A percentile compares a stretch with the other conserved stretches of the same genome.
These are phyloP conservation scores for Heliamphora exappendiculata DNA, from an alignment of 148 eudicot species.

Conservation along the genomic window DNA sequence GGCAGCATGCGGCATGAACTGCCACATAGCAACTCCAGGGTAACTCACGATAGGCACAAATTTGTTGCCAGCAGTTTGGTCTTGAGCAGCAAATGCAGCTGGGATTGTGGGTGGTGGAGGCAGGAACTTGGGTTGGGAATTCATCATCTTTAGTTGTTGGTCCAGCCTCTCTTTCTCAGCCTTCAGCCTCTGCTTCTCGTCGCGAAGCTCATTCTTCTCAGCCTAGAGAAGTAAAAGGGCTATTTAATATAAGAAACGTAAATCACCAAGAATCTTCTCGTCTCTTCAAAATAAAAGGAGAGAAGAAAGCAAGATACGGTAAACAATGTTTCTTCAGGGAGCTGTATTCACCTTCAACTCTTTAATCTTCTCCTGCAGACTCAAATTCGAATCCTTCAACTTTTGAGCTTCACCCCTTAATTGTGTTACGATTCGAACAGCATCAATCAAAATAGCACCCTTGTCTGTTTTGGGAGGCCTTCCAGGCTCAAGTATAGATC, in stretches of 20 bases:
- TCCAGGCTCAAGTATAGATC: slow-evolving; percentile 61
- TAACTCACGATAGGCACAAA: slow-evolving; percentile 55
- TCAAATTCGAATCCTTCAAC: slow-evolving; percentile 57
- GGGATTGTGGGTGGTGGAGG: slow-evolving; percentile 50
- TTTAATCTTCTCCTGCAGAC: slow-evolving; percentile 61
- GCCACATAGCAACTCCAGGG: slow-evolving; percentile 86
- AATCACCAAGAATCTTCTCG: neutral
- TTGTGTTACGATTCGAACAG: slow-evolving; percentile 62
- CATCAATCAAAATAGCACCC: slow-evolving; percentile 60
- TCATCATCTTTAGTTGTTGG: slow-evolving; percentile 50
- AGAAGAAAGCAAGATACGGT: neutral
- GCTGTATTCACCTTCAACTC: slow-evolving; percentile 46
- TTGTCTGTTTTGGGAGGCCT: slow-evolving; percentile 65
- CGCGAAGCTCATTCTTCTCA: slow-evolving; percentile 70
- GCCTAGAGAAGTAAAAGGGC: slow-evolving; percentile 21
- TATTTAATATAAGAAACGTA: neutral
- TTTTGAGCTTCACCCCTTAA: slow-evolving; percentile 56
- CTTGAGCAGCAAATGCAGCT: slow-evolving; percentile 46
- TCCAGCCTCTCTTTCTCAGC: slow-evolving; percentile 68
- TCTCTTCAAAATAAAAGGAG: neutral
- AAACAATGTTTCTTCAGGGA: neutral
- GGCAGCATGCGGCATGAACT: slow-evolving; percentile 74
- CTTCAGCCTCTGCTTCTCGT: slow-evolving; percentile 78
- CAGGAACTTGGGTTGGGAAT: slow-evolving; percentile 45
- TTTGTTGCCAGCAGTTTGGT: slow-evolving; percentile 52